phyloP scores from a whole-genome alignment of 176 grass and related monocot genomes.

The Triticum turgidum region DNA sequence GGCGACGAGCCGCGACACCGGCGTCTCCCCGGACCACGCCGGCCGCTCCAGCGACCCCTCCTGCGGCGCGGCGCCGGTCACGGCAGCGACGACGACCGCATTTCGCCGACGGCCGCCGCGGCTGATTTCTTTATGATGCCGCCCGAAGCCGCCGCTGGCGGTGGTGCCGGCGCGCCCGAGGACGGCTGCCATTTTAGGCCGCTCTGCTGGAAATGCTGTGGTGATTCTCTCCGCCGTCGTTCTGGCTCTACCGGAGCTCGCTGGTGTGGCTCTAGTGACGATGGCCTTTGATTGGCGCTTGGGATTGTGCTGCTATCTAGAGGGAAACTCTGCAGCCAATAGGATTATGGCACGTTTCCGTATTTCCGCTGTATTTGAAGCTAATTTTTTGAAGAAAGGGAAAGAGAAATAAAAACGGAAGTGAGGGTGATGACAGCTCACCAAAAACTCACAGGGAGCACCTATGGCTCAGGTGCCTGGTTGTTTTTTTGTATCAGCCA shows the following conservation, averaged over 20 bases:
- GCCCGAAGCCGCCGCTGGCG: not conserved
- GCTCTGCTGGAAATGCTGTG: not conserved
- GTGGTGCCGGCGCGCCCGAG: conserved; percentile 22
- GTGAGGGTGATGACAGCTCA: no score
- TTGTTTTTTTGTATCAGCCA: no score
- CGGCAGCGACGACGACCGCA: conserved; percentile 8
- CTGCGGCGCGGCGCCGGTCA: conserved; percentile 22
- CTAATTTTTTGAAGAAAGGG: no score
- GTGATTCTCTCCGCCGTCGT: not conserved
- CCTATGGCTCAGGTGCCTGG: no score
- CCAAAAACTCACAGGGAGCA: no score
- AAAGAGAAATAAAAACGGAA: no score
- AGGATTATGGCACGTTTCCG: not conserved
- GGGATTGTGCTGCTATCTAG: conserved; percentile 33
- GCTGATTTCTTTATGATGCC: not conserved
- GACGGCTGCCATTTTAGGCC: not conserved
- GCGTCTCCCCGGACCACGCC: conserved; percentile 72
- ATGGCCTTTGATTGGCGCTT: not conserved
- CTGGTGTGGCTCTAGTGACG: not conserved
- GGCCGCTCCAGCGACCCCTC: conserved; percentile 63
- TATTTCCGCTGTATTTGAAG: no score
- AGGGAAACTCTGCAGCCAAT: not conserved
- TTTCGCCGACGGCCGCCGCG: not conserved
- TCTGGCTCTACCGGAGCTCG: not conserved
- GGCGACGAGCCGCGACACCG: conserved; percentile 63